Conservation (phyloP, 2,329 filamentous ascomycete species). For the Didymella pinodella region DNA sequence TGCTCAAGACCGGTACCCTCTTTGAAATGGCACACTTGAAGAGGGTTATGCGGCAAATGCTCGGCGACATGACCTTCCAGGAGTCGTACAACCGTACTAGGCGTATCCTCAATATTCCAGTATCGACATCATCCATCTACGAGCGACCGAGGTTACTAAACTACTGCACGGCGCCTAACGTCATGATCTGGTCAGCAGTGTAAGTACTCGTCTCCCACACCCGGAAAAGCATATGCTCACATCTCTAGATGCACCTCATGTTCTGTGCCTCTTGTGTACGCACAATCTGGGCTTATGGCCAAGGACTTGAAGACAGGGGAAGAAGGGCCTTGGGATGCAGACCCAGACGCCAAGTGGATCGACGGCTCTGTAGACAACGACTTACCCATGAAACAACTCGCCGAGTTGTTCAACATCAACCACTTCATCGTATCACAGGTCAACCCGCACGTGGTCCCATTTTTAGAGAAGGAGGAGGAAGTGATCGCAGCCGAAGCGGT, state of each 20-base stretch:
- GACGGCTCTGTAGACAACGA: slow-evolving; percentile 96
- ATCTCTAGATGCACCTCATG: slow-evolving; percentile 77
- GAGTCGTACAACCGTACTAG: slow-evolving; percentile 96
- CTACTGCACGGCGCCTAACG: slow-evolving; percentile 91
- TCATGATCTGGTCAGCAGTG: slow-evolving; percentile 95
- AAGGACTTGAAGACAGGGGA: slow-evolving; percentile 84
- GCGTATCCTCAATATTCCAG: slow-evolving; percentile 90
- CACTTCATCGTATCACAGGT: slow-evolving; percentile 98
- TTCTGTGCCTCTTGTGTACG: slow-evolving; percentile 88
- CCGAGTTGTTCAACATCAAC: slow-evolving; percentile 98
- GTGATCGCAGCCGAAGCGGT: slow-evolving; percentile 50
- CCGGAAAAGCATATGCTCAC: slow-evolving; percentile 22
- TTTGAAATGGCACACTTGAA: slow-evolving; percentile 85
- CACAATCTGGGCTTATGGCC: slow-evolving; percentile 77
- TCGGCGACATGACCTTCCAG: slow-evolving; percentile 92
- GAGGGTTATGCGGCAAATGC: slow-evolving; percentile 78
- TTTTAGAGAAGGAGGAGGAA: slow-evolving; percentile 77
- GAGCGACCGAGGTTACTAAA: slow-evolving; percentile 88
- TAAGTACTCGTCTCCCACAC: slow-evolving; percentile 49
- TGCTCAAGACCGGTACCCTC: slow-evolving; percentile 83
- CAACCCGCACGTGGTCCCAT: slow-evolving; percentile 91
- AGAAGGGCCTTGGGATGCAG: slow-evolving; percentile 83
- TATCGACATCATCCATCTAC: slow-evolving; percentile 86
- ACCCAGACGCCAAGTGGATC: slow-evolving; percentile 80
- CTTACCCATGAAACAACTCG: slow-evolving; percentile 85